Evolutionary conservation across 495 filamentous ascomycete genomes (phyloP).

Genomic region (Penicillium malachiteum): DNA sequence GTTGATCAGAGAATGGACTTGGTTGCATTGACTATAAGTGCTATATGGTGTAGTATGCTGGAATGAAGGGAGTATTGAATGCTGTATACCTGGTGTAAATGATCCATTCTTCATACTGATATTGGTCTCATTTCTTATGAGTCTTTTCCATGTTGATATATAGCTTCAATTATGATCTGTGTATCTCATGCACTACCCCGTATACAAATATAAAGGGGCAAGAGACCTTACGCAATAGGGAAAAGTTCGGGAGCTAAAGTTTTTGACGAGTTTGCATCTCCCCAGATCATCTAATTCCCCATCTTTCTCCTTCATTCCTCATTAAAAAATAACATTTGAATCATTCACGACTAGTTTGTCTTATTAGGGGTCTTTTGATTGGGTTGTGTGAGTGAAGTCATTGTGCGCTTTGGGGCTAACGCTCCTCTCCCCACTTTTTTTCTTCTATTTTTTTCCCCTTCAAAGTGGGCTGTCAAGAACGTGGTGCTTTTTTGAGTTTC

Average conservation of each 20-base stretch:
- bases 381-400: conserved; percentile 18
- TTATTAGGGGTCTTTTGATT: conserved; percentile 10
- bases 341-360: conserved; percentile 8
- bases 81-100: neutral
- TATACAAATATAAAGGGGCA: too few relatives aligned
- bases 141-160: too few relatives aligned
- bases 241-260: conserved; percentile 43
- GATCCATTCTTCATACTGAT: too few relatives aligned
- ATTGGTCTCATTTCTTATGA: too few relatives aligned
- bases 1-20: conserved; percentile 21
- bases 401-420: conserved; percentile 9
- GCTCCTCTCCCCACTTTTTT: conserved; percentile 23
- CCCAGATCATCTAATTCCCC: neutral
- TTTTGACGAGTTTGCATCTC: conserved; percentile 32
- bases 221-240: conserved; percentile 43
- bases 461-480: conserved; percentile 38
- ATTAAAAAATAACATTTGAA: conserved; percentile 1
- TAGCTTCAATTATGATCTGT: too few relatives aligned
- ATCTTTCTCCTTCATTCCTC: conserved; percentile 16
- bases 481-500: conserved; percentile 17
- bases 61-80: neutral
- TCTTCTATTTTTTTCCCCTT: conserved; percentile 18
- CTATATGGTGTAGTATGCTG: neutral
- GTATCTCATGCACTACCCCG: too few relatives aligned
- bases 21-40: conserved; percentile 11